Percentiles rank a stretch among this genome's conserved stretches.
Evolutionary conservation across 768 basidiomycete genomes (phyloP).

Genomic region (Symmetrospora coprosmae): DNA sequence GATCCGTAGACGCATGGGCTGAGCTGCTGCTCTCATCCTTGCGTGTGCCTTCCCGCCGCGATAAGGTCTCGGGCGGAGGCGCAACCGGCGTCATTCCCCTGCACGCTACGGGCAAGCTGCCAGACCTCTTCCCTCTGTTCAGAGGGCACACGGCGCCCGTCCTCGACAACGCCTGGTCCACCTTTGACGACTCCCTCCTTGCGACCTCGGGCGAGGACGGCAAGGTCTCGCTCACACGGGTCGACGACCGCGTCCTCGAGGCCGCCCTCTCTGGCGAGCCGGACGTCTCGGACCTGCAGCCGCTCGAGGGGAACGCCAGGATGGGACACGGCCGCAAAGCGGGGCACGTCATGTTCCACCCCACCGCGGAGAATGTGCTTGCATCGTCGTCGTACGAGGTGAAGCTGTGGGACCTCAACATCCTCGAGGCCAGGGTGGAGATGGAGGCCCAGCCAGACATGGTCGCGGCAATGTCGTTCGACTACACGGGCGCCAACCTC

Average conservation of each 20-base stretch:
- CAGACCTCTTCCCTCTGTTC: constrained; percentile 80
- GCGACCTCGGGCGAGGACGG: constrained; percentile 91
- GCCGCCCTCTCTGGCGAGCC: constrained; percentile 58
- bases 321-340: constrained; percentile 54
- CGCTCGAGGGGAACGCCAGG: constrained; percentile 58
- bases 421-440: constrained; percentile 44
- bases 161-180: constrained; percentile 93
- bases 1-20: not conserved
- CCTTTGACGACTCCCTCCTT: constrained; percentile 77
- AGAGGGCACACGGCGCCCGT: constrained; percentile 48
- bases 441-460: constrained; percentile 69
- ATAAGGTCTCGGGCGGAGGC: constrained; percentile 69
- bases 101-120: constrained; percentile 47
- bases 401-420: constrained; percentile 75
- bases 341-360: constrained; percentile 87
- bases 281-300: constrained; percentile 79
- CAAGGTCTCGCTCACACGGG: constrained; percentile 80
- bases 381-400: constrained; percentile 69
- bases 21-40: not conserved
- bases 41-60: not conserved
- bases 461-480: constrained; percentile 73
- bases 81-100: constrained; percentile 89
- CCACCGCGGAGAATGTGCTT: constrained; percentile 71
- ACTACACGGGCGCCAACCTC: constrained; percentile 60
- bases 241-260: constrained; percentile 57